These are phyloP conservation scores for Xylaria longipes DNA, from an alignment of 495 filamentous ascomycete genomes.

Conservation along the genomic window DNA sequence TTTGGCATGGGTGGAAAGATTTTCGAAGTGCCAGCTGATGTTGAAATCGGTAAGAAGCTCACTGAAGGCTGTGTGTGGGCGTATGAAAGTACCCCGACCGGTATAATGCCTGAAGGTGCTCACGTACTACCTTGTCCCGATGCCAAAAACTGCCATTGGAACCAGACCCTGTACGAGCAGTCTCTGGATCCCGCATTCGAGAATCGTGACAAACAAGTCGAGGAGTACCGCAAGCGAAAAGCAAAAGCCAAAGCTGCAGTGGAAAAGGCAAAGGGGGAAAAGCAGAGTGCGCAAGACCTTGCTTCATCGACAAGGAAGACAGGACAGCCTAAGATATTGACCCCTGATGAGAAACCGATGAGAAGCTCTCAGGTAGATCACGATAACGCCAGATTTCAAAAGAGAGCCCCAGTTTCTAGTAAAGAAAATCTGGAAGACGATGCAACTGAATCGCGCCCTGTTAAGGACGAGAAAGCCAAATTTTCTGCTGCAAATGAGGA, in stretches of 20 bases:
- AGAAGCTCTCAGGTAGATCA: conserved; percentile 8
- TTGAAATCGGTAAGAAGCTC: conserved; percentile 81
- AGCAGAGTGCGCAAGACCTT: conserved; percentile 31
- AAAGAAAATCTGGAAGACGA: not conserved
- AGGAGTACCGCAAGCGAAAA: conserved; percentile 44
- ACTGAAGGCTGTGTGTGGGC: conserved; percentile 96
- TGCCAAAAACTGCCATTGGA: conserved; percentile 72
- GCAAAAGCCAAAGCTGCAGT: conserved; percentile 43
- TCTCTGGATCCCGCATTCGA: conserved; percentile 58
- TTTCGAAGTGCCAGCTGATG: conserved; percentile 78
- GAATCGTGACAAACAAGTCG: conserved; percentile 46
- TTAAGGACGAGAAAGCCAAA: not conserved
- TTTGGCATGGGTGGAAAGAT: conserved; percentile 86
- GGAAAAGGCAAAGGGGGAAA: conserved; percentile 30
- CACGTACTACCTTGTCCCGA: conserved; percentile 71
- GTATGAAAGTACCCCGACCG: conserved; percentile 78
- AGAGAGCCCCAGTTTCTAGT: conserved; percentile 12
- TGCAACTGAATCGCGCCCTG: not conserved
- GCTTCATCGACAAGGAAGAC: conserved; percentile 16
- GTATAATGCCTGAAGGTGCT: conserved; percentile 90
- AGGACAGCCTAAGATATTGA: conserved; percentile 1
- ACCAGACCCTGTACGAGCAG: conserved; percentile 69
- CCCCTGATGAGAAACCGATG: not conserved
- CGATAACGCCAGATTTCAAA: conserved; percentile 20
- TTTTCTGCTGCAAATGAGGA: conserved; percentile 21